Percentiles rank a stretch among this genome's conserved stretches.
Conservation (phyloP, 2,329 filamentous ascomycete species). For the Westerdykella sp. region DNA sequence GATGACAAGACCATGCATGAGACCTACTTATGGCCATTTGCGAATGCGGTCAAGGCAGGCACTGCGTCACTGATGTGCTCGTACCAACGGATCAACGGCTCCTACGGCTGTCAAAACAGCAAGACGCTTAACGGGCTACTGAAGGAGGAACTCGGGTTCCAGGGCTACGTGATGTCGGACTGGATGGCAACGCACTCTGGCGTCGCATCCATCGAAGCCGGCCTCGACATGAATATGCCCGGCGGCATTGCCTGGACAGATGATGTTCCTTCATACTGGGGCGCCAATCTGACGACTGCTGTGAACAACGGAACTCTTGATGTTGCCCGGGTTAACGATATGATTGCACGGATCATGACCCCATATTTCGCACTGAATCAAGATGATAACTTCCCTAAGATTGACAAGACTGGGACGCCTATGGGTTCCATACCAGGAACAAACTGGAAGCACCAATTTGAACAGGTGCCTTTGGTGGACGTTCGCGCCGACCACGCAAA, state of each 20-base stretch:
- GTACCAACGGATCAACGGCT: conserved; percentile 34
- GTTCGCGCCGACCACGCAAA: too few species aligned
- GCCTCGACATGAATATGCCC: conserved; percentile 47
- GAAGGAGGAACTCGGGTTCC: conserved; percentile 48
- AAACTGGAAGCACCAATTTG: too few species aligned
- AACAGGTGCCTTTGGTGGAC: too few species aligned
- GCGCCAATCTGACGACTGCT: conserved; percentile 35
- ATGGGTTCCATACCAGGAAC: too few species aligned
- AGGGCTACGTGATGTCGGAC: conserved; percentile 40
- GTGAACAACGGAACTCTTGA: conserved; percentile 39
- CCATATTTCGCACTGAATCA: conserved; percentile 43
- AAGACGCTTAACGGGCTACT: conserved; percentile 46
- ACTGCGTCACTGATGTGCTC: conserved; percentile 56
- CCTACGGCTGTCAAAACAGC: conserved; percentile 30
- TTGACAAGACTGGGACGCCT: too few species aligned
- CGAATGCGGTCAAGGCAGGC: conserved; percentile 54
- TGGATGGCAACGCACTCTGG: conserved; percentile 43
- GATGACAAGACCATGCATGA: conserved; percentile 62
- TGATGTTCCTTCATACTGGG: conserved; percentile 26
- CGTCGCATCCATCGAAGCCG: conserved; percentile 40
- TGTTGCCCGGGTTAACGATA: conserved; percentile 41
- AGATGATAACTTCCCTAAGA: conserved; percentile 32
- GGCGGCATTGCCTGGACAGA: conserved; percentile 21
- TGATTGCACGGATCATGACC: conserved; percentile 43
- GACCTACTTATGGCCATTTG: conserved; percentile 61